A percentile compares a stretch with the other conserved stretches of the same genome.
Evolutionary conservation across 441 rosid genomes (phyloP).

Genomic region (Isatis lusitanica): DNA sequence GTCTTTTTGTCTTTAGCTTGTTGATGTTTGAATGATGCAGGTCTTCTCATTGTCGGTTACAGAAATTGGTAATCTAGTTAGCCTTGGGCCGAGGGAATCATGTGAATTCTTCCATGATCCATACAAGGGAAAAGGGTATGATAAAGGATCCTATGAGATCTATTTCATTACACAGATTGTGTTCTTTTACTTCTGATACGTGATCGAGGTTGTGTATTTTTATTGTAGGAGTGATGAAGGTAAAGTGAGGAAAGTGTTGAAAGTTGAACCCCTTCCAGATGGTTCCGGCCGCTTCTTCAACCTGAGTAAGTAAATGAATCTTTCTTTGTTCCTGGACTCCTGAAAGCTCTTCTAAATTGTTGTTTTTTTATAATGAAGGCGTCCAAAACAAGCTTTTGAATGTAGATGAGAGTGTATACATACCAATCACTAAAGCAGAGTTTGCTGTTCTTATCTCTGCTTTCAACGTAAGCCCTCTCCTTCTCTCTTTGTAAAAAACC

Average conservation of each 20-base stretch:
- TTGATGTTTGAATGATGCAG: slow-evolving; percentile 42
- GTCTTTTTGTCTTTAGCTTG: not conserved
- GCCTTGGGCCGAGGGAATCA: slow-evolving; percentile 75
- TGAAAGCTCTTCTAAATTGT: not conserved
- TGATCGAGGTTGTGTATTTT: not conserved
- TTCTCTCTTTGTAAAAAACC: not conserved
- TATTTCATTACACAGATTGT: not conserved
- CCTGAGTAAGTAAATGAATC: slow-evolving; percentile 55
- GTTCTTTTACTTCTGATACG: not conserved
- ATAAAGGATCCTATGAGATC: not conserved
- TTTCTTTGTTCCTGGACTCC: slow-evolving; percentile 16
- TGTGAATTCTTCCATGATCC: slow-evolving; percentile 94
- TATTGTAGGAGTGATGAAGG: slow-evolving; percentile 77
- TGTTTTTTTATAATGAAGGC: slow-evolving; percentile 45
- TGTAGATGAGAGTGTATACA: slow-evolving; percentile 75
- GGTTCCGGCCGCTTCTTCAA: slow-evolving; percentile 95
- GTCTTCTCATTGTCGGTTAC: slow-evolving; percentile 84
- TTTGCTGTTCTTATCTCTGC: slow-evolving; percentile 73
- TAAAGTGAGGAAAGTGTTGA: slow-evolving; percentile 84
- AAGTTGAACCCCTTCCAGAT: slow-evolving; percentile 94
- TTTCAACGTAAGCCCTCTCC: slow-evolving; percentile 54
- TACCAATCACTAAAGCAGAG: slow-evolving; percentile 85
- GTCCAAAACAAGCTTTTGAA: slow-evolving; percentile 84
- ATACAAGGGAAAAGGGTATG: slow-evolving; percentile 77
- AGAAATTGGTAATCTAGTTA: slow-evolving; percentile 72